phyloP scores from a whole-genome alignment of 371 early-diverging fungal species.

The Zychaea mexicana region DNA sequence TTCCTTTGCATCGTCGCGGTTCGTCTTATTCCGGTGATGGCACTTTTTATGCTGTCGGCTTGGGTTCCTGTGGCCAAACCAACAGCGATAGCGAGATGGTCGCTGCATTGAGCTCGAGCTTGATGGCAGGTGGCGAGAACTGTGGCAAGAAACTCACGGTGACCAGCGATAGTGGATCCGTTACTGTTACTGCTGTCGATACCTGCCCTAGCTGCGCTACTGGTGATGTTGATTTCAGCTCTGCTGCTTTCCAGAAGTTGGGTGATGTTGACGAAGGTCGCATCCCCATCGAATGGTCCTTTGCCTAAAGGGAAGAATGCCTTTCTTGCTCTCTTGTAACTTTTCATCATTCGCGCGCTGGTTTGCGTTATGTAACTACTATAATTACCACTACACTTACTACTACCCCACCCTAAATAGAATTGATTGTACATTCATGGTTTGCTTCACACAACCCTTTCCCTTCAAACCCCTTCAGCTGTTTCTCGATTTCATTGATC shows the following conservation, averaged over 20 bases:
- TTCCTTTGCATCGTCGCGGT: conserved; percentile 21
- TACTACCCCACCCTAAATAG: no score
- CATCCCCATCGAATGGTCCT: conserved; percentile 43
- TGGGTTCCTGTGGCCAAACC: conserved; percentile 43
- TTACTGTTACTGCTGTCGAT: conserved; percentile 54
- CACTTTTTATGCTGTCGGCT: conserved; percentile 41
- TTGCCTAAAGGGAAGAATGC: background rate
- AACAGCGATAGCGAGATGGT: conserved; percentile 31
- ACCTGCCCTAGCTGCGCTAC: conserved; percentile 49
- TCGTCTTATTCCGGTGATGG: conserved; percentile 29
- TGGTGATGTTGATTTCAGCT: conserved; percentile 48
- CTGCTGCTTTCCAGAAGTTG: conserved; percentile 50
- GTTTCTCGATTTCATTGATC: no score
- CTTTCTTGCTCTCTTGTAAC: no score
- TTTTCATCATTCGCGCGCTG: no score
- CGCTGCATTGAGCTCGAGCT: conserved; percentile 32
- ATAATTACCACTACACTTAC: no score
- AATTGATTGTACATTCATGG: no score
- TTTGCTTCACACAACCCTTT: no score
- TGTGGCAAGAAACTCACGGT: conserved; percentile 48
- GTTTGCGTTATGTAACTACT: no score
- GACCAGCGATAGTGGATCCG: conserved; percentile 31
- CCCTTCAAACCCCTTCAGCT: no score
- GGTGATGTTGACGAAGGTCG: conserved; percentile 36
- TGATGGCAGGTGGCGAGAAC: conserved; percentile 27